phyloP scores from a whole-genome alignment of 768 basidiomycete species.

The Megacollybia marginata region DNA sequence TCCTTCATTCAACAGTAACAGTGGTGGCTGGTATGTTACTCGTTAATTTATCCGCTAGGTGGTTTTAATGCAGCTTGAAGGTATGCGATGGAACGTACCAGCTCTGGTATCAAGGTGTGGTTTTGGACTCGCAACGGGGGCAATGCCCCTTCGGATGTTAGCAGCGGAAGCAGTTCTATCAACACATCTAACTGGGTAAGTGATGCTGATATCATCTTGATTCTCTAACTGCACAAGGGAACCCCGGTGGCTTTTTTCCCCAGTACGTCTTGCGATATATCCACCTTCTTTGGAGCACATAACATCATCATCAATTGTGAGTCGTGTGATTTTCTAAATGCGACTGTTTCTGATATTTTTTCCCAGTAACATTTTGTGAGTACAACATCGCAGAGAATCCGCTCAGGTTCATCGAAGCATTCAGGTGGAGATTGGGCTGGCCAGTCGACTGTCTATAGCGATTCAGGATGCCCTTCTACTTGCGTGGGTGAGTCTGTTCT shows the following conservation, averaged over 20 bases:
- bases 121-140: conserved; percentile 57
- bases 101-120: conserved; percentile 54
- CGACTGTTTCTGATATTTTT: not conserved
- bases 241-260: conserved; percentile 54
- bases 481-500: conserved; percentile 36
- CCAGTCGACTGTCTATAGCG: conserved; percentile 23
- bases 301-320: conserved; percentile 54
- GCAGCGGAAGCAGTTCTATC: conserved; percentile 27
- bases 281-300: conserved; percentile 43
- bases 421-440: conserved; percentile 54
- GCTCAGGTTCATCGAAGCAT: not conserved
- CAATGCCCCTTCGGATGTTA: conserved; percentile 41
- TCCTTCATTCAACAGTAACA: conserved; percentile 45
- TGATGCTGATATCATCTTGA: not conserved
- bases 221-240: conserved; percentile 28
- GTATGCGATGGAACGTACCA: conserved; percentile 59
- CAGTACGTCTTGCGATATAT: conserved; percentile 49
- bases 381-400: conserved; percentile 1
- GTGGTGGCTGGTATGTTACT: conserved; percentile 49
- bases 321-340: not conserved
- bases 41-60: not conserved
- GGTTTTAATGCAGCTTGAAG: conserved; percentile 17
- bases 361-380: conserved; percentile 28
- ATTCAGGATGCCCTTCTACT: conserved; percentile 42
- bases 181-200: conserved; percentile 51